phyloP scores from a whole-genome alignment of 768 basidiomycete species.

The Collybia sp. region DNA sequence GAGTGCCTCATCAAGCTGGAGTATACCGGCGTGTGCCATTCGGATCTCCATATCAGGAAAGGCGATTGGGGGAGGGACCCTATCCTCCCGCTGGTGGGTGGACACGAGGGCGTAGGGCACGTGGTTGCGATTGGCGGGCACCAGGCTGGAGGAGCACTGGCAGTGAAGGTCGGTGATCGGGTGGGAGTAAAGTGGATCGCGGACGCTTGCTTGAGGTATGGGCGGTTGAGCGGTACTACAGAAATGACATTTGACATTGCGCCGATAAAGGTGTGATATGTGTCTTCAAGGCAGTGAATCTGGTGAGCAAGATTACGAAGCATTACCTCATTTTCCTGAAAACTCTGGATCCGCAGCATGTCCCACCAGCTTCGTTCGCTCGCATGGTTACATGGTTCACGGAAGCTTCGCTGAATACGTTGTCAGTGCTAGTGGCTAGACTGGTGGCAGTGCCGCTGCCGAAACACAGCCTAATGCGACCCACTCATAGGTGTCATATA shows the following conservation, averaged over 20 bases:
- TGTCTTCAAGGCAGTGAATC: slow-evolving; percentile 66
- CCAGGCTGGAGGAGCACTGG: slow-evolving; percentile 30
- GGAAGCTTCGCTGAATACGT: slow-evolving; percentile 71
- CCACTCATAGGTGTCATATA: slow-evolving; percentile 48
- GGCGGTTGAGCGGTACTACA: not conserved
- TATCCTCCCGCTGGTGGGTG: slow-evolving; percentile 58
- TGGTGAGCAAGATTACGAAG: slow-evolving; percentile 9
- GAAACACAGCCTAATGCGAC: too few species aligned
- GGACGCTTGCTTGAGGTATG: slow-evolving; percentile 31
- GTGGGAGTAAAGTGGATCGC: slow-evolving; percentile 77
- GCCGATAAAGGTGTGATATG: slow-evolving; percentile 51
- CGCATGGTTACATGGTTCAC: slow-evolving; percentile 61
- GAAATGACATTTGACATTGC: not conserved
- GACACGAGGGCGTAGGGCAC: slow-evolving; percentile 77
- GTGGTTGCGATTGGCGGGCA: slow-evolving; percentile 74
- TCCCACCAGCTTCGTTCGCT: slow-evolving; percentile 24
- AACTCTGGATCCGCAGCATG: slow-evolving; percentile 36
- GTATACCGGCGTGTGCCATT: slow-evolving; percentile 64
- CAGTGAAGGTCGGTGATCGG: slow-evolving; percentile 64
- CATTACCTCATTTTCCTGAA: not conserved
- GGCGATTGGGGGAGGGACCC: slow-evolving; percentile 62
- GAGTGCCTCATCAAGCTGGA: slow-evolving; percentile 71
- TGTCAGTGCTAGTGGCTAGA: slow-evolving; percentile 26
- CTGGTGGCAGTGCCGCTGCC: not conserved
- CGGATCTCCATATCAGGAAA: slow-evolving; percentile 64